Conservation (phyloP, 345 rosid genomes). For the Abelmoschus esculentus region DNA sequence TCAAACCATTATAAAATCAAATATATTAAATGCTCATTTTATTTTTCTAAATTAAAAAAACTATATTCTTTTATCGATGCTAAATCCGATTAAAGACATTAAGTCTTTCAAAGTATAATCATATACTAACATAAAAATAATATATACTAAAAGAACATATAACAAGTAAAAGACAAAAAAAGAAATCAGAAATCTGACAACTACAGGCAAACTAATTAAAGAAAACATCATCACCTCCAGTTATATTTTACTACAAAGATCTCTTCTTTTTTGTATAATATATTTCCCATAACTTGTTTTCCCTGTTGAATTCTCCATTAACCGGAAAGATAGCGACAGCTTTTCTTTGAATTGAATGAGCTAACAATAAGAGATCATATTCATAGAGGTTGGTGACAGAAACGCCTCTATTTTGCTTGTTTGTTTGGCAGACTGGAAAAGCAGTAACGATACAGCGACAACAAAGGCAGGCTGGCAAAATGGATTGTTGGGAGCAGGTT, state of each 20-base stretch:
- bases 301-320: constrained; percentile 8
- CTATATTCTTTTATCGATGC: no score
- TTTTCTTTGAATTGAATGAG: background rate
- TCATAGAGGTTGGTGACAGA: no score
- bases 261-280: background rate
- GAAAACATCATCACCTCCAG: constrained; percentile 7
- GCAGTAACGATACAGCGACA: background rate
- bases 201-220: constrained; percentile 34
- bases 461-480: background rate
- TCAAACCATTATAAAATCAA: no score
- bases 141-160: no score
- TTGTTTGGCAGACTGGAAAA: background rate
- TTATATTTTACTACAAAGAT: background rate
- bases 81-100: no score
- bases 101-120: no score
- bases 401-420: background rate
- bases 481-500: background rate
- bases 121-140: background rate
- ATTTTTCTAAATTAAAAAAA: no score
- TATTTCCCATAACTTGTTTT: background rate
- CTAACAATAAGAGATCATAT: no score
- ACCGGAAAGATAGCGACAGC: constrained; percentile 1
- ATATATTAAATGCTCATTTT: no score
- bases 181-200: constrained; percentile 14
- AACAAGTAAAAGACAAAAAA: constrained; percentile 9